Evolutionary conservation across 257 asterid genomes (phyloP).

Genomic region (Nicotiana otophora): DNA sequence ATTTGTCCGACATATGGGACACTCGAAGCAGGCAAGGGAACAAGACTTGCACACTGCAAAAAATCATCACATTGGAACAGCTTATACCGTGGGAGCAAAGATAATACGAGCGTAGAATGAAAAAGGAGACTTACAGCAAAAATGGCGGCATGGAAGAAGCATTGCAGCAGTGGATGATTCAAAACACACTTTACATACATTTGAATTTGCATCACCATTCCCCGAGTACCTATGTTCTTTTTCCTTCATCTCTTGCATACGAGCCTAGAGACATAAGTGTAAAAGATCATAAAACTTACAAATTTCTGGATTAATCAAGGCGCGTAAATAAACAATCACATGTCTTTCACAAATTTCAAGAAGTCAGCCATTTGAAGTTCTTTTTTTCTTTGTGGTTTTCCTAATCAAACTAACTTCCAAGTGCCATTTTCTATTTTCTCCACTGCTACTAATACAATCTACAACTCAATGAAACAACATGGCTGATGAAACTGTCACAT

Average conservation of each 20-base stretch:
- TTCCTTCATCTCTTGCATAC: slow-evolving; percentile 98
- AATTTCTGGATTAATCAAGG: background rate
- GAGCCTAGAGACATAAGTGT: slow-evolving; percentile 48
- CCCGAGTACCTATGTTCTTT: slow-evolving; percentile 70
- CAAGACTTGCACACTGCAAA: slow-evolving; percentile 74
- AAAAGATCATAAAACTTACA: background rate
- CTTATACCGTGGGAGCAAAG: background rate
- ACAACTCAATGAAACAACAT: slow-evolving; percentile 1
- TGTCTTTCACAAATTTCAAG: background rate
- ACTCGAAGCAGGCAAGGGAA: slow-evolving; percentile 79
- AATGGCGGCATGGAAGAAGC: slow-evolving; percentile 99
- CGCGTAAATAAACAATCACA: background rate
- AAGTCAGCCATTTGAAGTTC: background rate
- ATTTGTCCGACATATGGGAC: slow-evolving; percentile 82
- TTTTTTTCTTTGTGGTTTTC: background rate
- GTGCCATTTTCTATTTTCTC: background rate
- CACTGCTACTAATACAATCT: background rate
- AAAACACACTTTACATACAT: slow-evolving; percentile 91
- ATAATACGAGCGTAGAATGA: background rate
- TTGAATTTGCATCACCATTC: slow-evolving; percentile 81
- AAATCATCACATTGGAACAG: background rate
- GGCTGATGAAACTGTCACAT: background rate
- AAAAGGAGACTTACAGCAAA: slow-evolving; percentile 65
- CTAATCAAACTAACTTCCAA: slow-evolving; percentile 8
- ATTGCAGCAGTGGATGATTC: slow-evolving; percentile 89